Conservation (phyloP, 208 protist species). For the Porcisia deanei region DNA sequence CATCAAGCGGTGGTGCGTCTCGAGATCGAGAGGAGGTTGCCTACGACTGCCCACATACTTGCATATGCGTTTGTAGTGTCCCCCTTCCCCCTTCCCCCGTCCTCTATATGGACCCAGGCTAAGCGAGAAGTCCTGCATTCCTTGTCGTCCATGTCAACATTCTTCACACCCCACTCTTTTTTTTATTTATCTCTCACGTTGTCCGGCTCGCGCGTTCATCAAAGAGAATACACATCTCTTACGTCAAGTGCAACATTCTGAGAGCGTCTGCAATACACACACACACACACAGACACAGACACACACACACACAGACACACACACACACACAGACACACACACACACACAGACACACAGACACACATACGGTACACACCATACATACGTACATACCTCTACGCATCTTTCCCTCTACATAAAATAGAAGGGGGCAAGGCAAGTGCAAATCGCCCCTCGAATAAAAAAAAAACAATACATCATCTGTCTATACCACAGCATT, state of each 20-base stretch:
- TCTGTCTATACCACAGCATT: no score
- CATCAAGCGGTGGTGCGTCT: no score
- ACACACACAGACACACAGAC: not conserved
- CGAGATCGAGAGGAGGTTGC: no score
- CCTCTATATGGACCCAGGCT: no score
- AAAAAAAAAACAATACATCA: no score
- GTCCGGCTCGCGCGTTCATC: not conserved
- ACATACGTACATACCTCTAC: not conserved
- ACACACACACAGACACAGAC: not conserved
- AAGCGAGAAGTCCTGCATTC: not conserved
- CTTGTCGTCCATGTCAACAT: not conserved
- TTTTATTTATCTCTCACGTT: not conserved
- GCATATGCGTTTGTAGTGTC: no score
- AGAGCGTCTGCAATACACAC: not conserved
- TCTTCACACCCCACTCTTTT: not conserved
- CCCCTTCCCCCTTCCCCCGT: no score
- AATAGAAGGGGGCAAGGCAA: no score
- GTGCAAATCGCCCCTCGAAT: not conserved
- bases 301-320: constrained; percentile 1
- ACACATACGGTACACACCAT: not conserved
- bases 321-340: no score
- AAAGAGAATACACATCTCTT: not conserved
- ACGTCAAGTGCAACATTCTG: not conserved
- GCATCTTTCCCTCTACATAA: not conserved
- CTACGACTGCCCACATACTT: no score